Conservation (phyloP, 2,329 filamentous ascomycete species). For the Cercospora sojina region DNA sequence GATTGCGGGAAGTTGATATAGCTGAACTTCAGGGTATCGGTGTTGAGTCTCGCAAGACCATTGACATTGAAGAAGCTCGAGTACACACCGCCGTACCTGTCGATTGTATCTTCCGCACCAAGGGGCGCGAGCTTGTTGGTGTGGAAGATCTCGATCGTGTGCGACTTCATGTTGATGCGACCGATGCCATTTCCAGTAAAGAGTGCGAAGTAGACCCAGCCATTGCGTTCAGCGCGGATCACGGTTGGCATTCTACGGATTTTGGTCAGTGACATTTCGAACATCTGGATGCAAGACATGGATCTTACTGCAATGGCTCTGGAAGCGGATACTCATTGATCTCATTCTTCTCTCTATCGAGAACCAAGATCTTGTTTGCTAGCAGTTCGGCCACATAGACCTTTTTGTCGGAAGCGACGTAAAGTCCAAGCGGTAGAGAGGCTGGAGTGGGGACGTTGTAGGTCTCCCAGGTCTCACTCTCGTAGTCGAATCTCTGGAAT, state of each 20-base stretch:
- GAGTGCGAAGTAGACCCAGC: slow-evolving; percentile 26
- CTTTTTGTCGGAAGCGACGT: slow-evolving; percentile 19
- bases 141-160: slow-evolving; percentile 26
- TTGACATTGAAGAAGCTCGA: slow-evolving; percentile 23
- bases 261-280: neutral
- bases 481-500: slow-evolving; percentile 24
- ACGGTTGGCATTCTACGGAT: slow-evolving; percentile 20
- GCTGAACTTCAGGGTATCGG: slow-evolving; percentile 19
- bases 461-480: slow-evolving; percentile 21
- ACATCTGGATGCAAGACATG: neutral
- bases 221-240: slow-evolving; percentile 23
- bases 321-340: slow-evolving; percentile 24
- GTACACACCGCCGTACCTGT: slow-evolving; percentile 25
- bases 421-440: slow-evolving; percentile 24
- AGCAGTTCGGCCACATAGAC: slow-evolving; percentile 26
- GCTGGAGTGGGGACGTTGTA: slow-evolving; percentile 25
- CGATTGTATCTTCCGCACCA: slow-evolving; percentile 28
- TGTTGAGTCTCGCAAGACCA: slow-evolving; percentile 22
- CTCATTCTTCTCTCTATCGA: slow-evolving; percentile 15
- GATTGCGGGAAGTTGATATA: slow-evolving; percentile 18
- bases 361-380: slow-evolving; percentile 25
- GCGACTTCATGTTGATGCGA: slow-evolving; percentile 23
- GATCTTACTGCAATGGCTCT: slow-evolving; percentile 9
- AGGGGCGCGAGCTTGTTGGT: slow-evolving; percentile 18
- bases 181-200: slow-evolving; percentile 25